Conservation (phyloP, 169 alveolate species). For the Plasmodium coatneyi region DNA sequence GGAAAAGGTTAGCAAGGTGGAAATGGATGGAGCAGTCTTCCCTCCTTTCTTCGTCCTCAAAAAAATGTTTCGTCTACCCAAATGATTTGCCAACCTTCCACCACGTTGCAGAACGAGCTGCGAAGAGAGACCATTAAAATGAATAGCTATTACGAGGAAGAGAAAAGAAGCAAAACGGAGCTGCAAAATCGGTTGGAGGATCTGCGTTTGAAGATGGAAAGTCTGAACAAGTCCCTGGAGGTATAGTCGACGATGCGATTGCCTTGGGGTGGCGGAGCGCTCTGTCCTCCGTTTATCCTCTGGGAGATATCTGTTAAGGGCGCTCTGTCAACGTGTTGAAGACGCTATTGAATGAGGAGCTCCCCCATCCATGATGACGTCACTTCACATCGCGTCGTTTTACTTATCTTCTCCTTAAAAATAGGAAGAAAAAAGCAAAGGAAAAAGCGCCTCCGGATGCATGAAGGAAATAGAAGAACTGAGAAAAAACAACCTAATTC, state of each 20-base stretch:
- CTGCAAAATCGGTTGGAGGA: constrained; percentile 17
- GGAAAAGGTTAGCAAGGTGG: constrained; percentile 26
- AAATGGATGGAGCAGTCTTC: background rate
- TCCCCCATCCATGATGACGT: background rate
- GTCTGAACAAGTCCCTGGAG: constrained; percentile 49
- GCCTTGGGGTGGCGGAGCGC: background rate
- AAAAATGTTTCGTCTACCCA: background rate
- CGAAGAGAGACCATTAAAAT: constrained; percentile 14
- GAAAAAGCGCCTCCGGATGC: background rate
- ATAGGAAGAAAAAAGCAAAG: constrained; percentile 47
- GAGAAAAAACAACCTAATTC: constrained; percentile 1
- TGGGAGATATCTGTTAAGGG: background rate
- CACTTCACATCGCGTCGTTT: background rate
- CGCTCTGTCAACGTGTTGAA: background rate
- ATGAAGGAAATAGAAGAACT: constrained; percentile 45
- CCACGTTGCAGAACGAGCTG: background rate
- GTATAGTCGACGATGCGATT: background rate
- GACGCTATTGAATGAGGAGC: background rate
- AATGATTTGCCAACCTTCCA: background rate
- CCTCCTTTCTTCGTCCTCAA: background rate
- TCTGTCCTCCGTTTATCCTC: background rate
- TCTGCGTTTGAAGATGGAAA: constrained; percentile 22
- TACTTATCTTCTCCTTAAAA: background rate
- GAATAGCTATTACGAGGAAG: constrained; percentile 8
- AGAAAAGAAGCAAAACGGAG: constrained; percentile 24